Base-by-base conservation (phyloP, 208 protist genomes). In the Leishmania amazonensis region DNA sequence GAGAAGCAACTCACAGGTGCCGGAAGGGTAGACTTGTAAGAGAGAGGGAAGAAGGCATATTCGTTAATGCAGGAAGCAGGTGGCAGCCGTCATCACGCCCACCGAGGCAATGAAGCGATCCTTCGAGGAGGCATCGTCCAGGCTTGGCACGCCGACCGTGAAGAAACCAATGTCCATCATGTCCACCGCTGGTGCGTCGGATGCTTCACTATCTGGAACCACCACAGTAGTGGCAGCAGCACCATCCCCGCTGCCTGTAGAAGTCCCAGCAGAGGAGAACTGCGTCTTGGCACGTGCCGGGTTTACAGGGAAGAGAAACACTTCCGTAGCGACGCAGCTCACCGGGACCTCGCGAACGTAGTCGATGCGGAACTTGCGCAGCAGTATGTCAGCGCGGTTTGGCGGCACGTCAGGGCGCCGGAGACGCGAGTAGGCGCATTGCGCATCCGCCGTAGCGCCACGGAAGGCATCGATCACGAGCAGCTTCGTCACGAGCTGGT, bases 281-380 rank as follows among this genome's bases (percentile, higher is more conserved):
- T 84, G 58, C 17, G 54, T 38, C 19, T 79, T 80, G 28, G 67
- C 85, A n/a, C 38, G 51, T 3, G 51, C 65, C 7, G 54, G 35
- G 57, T 83, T 24, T 60, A 67, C 24, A 2, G 86, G 83, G 54
- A 87, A 89, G 31, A 91, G 70, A 35, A 73, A 72, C 17, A 95
- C 84, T 62, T 88, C 81, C 31, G 87, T 68, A 38, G 79, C 80
- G 31, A 38, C 76, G 78, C 87, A 80, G 40, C 51, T 51, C 83
- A 88, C 88, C 49, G 90, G 89, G 28, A 94, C 85, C 79, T 96
- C 92, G 3, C 81, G 81, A 64, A 96, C 84, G 79, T 96, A 96
- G 73, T 96, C 92, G 72, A 94, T 94, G 53, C 90, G 90, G 19
- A 94, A 83, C 17, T 75, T 65, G 42, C 88, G 87, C 57, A 96